Conservation (phyloP, 305 asterid genomes). For the Ajuga reptans region DNA sequence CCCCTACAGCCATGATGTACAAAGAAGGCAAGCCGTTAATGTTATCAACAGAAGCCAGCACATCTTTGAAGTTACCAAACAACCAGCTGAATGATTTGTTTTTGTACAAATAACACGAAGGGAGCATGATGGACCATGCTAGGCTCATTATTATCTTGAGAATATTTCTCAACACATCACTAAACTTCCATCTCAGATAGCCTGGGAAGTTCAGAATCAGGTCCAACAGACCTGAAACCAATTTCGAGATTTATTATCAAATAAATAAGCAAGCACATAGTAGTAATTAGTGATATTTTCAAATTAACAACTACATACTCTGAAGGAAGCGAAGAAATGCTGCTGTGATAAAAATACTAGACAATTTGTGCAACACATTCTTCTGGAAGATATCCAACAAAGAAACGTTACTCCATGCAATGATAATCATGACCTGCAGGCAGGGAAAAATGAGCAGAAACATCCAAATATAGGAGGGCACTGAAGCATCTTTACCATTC, state of each 20-base stretch:
- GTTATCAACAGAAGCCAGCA: slow-evolving; percentile 47
- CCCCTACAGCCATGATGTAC: slow-evolving; percentile 53
- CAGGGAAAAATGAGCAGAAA: not conserved
- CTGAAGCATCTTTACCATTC: not conserved
- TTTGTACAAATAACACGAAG: slow-evolving; percentile 53
- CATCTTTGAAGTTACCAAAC: slow-evolving; percentile 34
- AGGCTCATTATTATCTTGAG: slow-evolving; percentile 69
- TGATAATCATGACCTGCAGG: slow-evolving; percentile 58
- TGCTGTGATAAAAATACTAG: slow-evolving; percentile 77
- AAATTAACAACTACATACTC: slow-evolving; percentile 41
- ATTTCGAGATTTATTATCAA: slow-evolving; percentile 16
- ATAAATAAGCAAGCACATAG: slow-evolving; percentile 9
- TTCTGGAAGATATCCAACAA: slow-evolving; percentile 52
- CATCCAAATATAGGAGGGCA: not conserved
- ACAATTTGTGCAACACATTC: slow-evolving; percentile 46
- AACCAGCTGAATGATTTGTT: slow-evolving; percentile 29
- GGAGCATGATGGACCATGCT: slow-evolving; percentile 68
- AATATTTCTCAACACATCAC: slow-evolving; percentile 54
- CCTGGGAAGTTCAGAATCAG: slow-evolving; percentile 70
- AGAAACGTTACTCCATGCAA: slow-evolving; percentile 70
- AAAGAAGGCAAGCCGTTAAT: slow-evolving; percentile 59
- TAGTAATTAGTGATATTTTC: not conserved
- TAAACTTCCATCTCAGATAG: slow-evolving; percentile 70
- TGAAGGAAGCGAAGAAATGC: slow-evolving; percentile 70
- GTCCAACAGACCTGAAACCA: slow-evolving; percentile 60